Evolutionary conservation across 805 yeast species (phyloP), one percentile per base, ranked within the genome.

Genomic region (Saccharomycopsis sp.): DNA sequence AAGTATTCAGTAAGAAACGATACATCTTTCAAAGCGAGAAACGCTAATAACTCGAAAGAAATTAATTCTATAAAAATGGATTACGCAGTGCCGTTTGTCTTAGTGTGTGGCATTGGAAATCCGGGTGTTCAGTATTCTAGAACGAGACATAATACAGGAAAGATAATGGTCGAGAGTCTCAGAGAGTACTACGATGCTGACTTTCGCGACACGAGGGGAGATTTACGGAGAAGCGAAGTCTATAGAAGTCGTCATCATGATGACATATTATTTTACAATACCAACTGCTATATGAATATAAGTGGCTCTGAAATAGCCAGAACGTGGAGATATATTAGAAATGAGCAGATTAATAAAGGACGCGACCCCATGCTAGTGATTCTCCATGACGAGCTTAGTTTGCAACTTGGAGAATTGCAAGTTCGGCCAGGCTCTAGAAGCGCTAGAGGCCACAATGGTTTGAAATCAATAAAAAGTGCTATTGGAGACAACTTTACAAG

Each of bases 391-490:
- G 97, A 91, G 63, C 67, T 91, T 51, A 85, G 83, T 59, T 67
- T 84, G 14, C 79, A 79, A 0, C 63, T 84, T 2, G 97, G 97
- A 0, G 79, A 81, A 55, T 73, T 83, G 20, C 86, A 86, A 64
- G 67, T 86, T 1, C 75, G 92, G 52, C 73, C 72, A 16, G 84
- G 82, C 14, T 79, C 81, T 1, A 75, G 85, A 0, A 80, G 89
- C 50, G 76, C 83, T 15, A 74, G 94, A 51, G 97, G 97, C 0
- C 98, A 91, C 65, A 90, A 89, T 66, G 97, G 97, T 0, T 73
- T 91, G 24, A 78, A 78, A 61, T 80, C 86, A 47, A 77, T 91
- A 2, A 78, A 77, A 50, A 62, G 68, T 4, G 48, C 59, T 21
- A 68, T 79, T 41, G 66, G 61, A 24, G 73, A 75, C 40, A 75